Evolutionary conservation across 2,329 filamentous ascomycete genomes (phyloP), one percentile per base, ranked within the genome.

Genomic region (Aspergillus tubingensis): DNA sequence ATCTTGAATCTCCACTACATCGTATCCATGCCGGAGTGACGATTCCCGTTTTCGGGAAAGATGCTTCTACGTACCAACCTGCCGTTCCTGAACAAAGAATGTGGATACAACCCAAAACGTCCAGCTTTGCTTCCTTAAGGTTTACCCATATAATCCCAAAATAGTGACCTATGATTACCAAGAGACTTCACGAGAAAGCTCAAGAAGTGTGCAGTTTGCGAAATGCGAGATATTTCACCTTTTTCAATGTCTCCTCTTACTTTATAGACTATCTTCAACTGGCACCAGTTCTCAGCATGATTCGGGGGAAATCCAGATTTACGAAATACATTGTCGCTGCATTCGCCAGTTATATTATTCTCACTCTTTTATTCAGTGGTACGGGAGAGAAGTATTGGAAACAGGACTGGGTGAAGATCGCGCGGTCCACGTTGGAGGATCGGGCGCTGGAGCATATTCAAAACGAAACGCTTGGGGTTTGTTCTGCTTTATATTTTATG

Each of bases 401-500:
- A 13, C 43, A 27, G 38, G 36, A 54, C 43, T 41, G 52, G 39
- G 52, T 54, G 23, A 39, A 15, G 11, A 54, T 54, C n/a, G 52
- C 52, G 8, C 59, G 59, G 21, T 54, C 56, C n/a, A 57, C 49
- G 8, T 51, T 63, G 25, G 63, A 66, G 38, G 65, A 66, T 17
- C 57, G 58, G 2, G 60, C 60, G 13, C 68, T 67, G 43, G 62
- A 66, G 7, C 63, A 61, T 23, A 68, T 72, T 32, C 61, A 65
- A 8, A 73, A 73, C 54, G 65, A 67, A 11, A 73, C 71, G 5
- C 58, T 73, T 36, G 70, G 71, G 27, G 69, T 73, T 39, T 30
- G 70, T 43, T 4, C 10, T 21, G 11, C 3, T 39, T 13, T 8
- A 13, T 2, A 8, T 25, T 1, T 21, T 25, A 11, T 4, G 5